Evolutionary conservation across 164 flowering plant species (phyloP).

Genomic region (Liriodendron chinense): DNA sequence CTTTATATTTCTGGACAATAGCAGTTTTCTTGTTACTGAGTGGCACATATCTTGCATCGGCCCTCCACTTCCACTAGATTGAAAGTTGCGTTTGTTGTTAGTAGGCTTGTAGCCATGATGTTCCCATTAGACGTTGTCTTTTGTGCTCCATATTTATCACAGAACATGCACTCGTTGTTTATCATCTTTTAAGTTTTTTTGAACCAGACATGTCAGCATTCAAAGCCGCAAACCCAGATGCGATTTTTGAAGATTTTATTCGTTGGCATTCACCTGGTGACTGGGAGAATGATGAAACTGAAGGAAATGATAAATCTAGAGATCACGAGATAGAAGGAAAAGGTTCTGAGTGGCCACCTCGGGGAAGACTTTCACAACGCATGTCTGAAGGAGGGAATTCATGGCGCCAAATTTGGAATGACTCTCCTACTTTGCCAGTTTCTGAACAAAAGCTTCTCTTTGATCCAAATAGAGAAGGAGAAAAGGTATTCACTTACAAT

Average conservation of each 20-base stretch:
- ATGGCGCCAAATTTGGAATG: constrained; percentile 91
- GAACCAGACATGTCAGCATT: constrained; percentile 95
- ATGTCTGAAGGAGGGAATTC: constrained; percentile 78
- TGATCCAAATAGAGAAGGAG: constrained; percentile 92
- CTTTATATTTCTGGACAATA: background rate
- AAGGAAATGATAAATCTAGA: constrained; percentile 5
- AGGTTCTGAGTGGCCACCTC: constrained; percentile 74
- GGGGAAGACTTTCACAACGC: constrained; percentile 68
- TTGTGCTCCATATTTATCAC: background rate
- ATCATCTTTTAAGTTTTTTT: background rate
- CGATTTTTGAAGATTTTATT: constrained; percentile 93
- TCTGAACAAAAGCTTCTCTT: constrained; percentile 88
- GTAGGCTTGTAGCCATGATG: background rate
- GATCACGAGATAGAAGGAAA: constrained; percentile 11
- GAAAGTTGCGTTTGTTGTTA: background rate
- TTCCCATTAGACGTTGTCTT: background rate
- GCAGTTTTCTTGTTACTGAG: background rate
- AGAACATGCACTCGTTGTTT: background rate
- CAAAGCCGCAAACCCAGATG: constrained; percentile 95
- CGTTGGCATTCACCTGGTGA: constrained; percentile 99
- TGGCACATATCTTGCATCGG: background rate
- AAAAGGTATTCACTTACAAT: constrained; percentile 53
- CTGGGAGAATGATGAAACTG: constrained; percentile 55
- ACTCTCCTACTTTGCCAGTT: constrained; percentile 65
- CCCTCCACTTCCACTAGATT: background rate